Evolutionary conservation across 2,329 filamentous ascomycete genomes (phyloP).

Genomic region (Tolypocladium nubicola): DNA sequence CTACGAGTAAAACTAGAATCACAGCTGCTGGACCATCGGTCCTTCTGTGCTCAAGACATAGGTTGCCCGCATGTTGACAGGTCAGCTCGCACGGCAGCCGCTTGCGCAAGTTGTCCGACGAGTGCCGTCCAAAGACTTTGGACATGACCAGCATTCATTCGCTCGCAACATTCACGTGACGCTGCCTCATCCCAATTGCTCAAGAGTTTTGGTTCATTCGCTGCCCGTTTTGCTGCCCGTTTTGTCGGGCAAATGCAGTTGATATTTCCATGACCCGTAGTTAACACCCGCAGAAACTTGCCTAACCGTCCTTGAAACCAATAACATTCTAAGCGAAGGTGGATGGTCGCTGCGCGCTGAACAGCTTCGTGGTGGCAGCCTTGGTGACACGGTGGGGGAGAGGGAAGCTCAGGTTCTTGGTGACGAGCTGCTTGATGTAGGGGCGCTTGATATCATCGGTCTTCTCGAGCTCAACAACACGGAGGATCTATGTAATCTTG

Average conservation of each 20-base stretch:
- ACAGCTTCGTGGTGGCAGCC: conserved; percentile 78
- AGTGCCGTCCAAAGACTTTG: background rate
- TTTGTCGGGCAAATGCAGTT: conserved; percentile 45
- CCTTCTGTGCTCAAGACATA: background rate
- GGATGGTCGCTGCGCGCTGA: conserved; percentile 83
- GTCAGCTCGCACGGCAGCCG: too few relatives aligned
- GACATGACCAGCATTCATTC: background rate
- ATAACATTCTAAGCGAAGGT: conserved; percentile 85
- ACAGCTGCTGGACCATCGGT: background rate
- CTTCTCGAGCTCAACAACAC: conserved; percentile 96
- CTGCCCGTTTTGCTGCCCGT: conserved; percentile 34
- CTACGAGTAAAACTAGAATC: background rate
- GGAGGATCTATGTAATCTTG: conserved; percentile 63
- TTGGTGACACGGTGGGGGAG: conserved; percentile 92
- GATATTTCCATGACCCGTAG: conserved; percentile 50
- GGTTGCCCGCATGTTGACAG: background rate
- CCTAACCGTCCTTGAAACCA: conserved; percentile 39
- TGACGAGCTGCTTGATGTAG: conserved; percentile 97
- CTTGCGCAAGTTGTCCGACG: background rate
- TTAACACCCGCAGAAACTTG: conserved; percentile 50
- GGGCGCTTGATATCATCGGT: conserved; percentile 89
- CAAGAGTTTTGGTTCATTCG: conserved; percentile 29
- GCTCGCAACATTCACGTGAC: background rate
- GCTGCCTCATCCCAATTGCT: background rate
- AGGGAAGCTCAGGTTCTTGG: conserved; percentile 95